Conservation (phyloP, 2,329 filamentous ascomycete species). For the Hypocrella siamensis region DNA sequence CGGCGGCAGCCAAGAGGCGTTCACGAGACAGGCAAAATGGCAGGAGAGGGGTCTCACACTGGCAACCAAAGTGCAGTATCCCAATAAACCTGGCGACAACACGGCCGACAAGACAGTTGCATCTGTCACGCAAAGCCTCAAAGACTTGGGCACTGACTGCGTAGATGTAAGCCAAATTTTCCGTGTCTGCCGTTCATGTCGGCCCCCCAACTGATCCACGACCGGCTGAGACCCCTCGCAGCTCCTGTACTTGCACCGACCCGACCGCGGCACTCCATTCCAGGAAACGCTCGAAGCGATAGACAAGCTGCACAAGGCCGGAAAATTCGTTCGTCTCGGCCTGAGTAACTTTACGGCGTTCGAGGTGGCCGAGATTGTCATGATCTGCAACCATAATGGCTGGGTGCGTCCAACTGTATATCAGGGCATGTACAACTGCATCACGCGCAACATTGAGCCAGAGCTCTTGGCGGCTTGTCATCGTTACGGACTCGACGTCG, state of each 20-base stretch:
- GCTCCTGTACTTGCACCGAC: slow-evolving; percentile 23
- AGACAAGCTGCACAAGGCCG: slow-evolving; percentile 69
- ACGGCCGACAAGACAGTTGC: slow-evolving; percentile 46
- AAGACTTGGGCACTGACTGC: slow-evolving; percentile 55
- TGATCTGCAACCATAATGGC: slow-evolving; percentile 61
- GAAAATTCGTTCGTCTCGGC: slow-evolving; percentile 69
- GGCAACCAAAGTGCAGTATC: slow-evolving; percentile 64
- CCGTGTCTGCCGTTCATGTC: no score
- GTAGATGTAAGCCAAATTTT: slow-evolving; percentile 40
- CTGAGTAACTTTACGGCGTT: slow-evolving; percentile 76
- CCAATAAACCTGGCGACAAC: slow-evolving; percentile 15
- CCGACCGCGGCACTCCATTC: slow-evolving; percentile 53
- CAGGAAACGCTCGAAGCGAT: slow-evolving; percentile 64
- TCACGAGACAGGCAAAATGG: slow-evolving; percentile 60
- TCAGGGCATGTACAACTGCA: slow-evolving; percentile 78
- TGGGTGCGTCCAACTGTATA: slow-evolving; percentile 78
- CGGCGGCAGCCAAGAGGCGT: slow-evolving; percentile 60
- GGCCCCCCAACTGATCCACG: no score
- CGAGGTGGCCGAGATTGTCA: slow-evolving; percentile 73
- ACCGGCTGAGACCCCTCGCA: slow-evolving; percentile 5
- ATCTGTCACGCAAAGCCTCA: slow-evolving; percentile 51
- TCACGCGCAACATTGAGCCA: slow-evolving; percentile 58
- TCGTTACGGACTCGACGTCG: slow-evolving; percentile 63
- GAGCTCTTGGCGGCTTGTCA: slow-evolving; percentile 61
- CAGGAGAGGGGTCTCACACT: slow-evolving; percentile 62